These are phyloP conservation scores for Mycena citricolor DNA, from an alignment of 1,284 basidiomycete genomes.

Conservation along the genomic window DNA sequence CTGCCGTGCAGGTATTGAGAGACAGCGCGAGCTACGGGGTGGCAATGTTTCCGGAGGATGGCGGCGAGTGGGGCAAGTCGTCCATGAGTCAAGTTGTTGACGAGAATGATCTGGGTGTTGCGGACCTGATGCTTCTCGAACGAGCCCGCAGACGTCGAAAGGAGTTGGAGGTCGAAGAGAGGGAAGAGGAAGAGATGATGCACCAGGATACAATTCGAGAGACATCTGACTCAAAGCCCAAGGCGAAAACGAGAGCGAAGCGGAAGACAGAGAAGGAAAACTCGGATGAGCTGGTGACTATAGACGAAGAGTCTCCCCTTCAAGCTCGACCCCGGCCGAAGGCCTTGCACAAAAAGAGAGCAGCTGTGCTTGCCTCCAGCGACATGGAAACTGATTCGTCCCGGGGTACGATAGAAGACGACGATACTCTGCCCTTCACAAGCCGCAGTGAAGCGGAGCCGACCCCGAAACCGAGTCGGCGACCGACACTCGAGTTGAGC, in stretches of 20 bases:
- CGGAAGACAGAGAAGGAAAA: constrained; percentile 21
- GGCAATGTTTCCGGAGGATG: constrained; percentile 70
- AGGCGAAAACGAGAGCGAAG: no score
- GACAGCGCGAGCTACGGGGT: constrained; percentile 74
- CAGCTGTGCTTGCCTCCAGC: background rate
- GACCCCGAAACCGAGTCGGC: no score
- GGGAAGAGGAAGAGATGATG: constrained; percentile 39
- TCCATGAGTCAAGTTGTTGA: no score
- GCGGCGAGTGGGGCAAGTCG: no score
- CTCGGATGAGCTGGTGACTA: constrained; percentile 3
- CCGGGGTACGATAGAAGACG: constrained; percentile 2
- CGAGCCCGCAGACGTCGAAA: constrained; percentile 59
- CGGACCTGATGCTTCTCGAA: constrained; percentile 64
- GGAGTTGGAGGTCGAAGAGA: constrained; percentile 62
- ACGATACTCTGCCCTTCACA: no score
- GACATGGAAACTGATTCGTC: constrained; percentile 21
- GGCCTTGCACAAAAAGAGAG: constrained; percentile 12
- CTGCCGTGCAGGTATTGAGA: constrained; percentile 35
- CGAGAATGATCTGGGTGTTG: constrained; percentile 43
- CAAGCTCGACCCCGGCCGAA: constrained; percentile 17
- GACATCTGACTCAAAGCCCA: no score
- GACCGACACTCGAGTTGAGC: no score
- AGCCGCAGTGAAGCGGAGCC: no score
- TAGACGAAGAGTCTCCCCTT: background rate
- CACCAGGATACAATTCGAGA: no score